phyloP scores from a whole-genome alignment of 345 rosid genomes.

The Litchi chinensis region DNA sequence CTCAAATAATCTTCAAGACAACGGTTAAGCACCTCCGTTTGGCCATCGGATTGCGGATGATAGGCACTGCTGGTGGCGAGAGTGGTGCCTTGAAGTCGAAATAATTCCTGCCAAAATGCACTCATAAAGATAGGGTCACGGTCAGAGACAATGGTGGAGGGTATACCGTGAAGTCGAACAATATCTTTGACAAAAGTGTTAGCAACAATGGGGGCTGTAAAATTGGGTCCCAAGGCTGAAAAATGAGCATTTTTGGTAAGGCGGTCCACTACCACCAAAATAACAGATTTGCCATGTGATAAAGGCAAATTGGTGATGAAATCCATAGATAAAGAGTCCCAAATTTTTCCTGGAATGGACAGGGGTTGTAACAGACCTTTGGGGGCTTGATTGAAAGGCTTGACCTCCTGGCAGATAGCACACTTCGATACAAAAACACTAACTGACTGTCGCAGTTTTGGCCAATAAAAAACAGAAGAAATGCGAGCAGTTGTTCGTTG shows the following conservation, averaged over 20 bases:
- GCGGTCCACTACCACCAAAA: not conserved
- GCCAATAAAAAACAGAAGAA: no score
- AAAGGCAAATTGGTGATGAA: no score
- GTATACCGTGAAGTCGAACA: not conserved
- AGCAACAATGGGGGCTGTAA: not conserved
- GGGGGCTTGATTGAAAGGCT: no score
- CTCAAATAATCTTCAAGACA: not conserved
- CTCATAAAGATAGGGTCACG: not conserved
- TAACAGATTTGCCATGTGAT: no score
- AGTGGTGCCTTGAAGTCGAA: not conserved
- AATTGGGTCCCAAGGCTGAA: rapidly evolving
- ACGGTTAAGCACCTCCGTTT: not conserved
- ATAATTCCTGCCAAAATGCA: not conserved
- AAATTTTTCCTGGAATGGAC: no score
- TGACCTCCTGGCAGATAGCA: no score
- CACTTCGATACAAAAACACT: no score
- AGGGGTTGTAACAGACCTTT: no score
- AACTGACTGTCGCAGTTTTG: no score
- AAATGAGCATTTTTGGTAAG: not conserved
- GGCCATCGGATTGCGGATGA: not conserved
- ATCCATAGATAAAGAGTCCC: no score
- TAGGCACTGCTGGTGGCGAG: not conserved
- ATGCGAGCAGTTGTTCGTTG: no score
- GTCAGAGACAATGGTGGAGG: not conserved
- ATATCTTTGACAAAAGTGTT: not conserved